Base-by-base conservation (phyloP, 306 rosid species). In the Neltuma alba region DNA sequence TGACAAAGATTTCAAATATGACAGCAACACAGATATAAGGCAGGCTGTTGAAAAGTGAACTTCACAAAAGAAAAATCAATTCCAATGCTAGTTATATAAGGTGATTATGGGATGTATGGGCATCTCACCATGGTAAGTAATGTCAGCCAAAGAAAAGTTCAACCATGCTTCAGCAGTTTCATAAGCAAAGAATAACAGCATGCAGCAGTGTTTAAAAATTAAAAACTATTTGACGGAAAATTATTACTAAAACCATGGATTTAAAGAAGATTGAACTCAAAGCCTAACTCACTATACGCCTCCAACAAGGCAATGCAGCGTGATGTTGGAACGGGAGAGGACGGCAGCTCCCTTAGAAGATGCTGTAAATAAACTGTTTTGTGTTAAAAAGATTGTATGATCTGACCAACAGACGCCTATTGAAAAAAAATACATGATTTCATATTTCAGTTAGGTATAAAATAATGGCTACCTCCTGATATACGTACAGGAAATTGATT, bases 281-380 rank as follows among this genome's bases (percentile, higher is more conserved):
- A 10, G n/a, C 34, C 54, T 18, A 77, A 85, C 94, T 85, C 85
- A 90, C 94, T 90, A 60, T 86, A 88, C 74, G 89, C 92, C 85
- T 90, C 94, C 60, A 90, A 89, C 84, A 90, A 85, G 20, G 94
- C 89, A 57, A 90, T 90, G 88, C 94, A 90, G 86, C 94, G 88
- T 9, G 92, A 87, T 37, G 92, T 92, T 66, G 94, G 91, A 67
- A 90, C 94, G 14, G 94, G 94, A 79, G 94, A 90, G 28, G 92
- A 90, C 27, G n/a, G n/a, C n/a, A n/a, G n/a, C n/a, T n/a, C n/a
- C n/a, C n/a, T n/a, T n/a, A n/a, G n/a, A n/a, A n/a, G 94, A 82
- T 90, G 90, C 94, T 90, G 89, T 78, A 83, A 66, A 76, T 58
- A 81, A 75, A 81, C 54, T 9, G 71, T n/a, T 28, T 27, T 33